Base-by-base conservation (phyloP, 306 rosid species). In the Sicyos baderoa region DNA sequence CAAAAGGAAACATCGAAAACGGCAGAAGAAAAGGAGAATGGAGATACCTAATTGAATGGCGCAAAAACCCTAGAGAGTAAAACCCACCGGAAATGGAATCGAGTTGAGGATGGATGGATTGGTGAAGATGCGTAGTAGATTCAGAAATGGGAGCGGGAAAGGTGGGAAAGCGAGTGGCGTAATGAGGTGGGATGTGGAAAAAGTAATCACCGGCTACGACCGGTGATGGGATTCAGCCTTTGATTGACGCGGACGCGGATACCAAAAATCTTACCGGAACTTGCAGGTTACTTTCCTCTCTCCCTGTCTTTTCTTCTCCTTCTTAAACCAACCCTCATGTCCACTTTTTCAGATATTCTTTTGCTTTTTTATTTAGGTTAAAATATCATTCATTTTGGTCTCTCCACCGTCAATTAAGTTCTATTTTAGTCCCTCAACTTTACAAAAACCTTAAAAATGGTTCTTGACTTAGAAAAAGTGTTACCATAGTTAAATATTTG, bases 181-280 rank as follows among this genome's bases (percentile, higher is more conserved):
- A 61, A 35, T 35, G 25, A 0, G 68, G 50, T 61, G 68, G 68
- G 68, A 61, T 37, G 50, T 61, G 50, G 23, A 17, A 73, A 81
- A 77, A 63, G 78, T 76, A 47, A 45, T 32, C 60, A 78, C 85
- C 84, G 66, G 73, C 14, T 1, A 18, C 0, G 65, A 32, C 48
- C 19, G 35, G 32, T 18, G 50, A 47, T 19, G 70, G 51, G 53
- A 4, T 56, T 56, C 35, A 50, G 55, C 16, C 29, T 61, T 55
- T 19, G 5, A 9, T 50, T 22, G 37, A 61, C 27, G 48, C 67
- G 48, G 49, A 68, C 74, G 83, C 79, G 77, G 77, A 21, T 77
- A 77, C 76, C 81, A 63, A 76, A 73, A 48, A 21, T 65, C 71
- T 65, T 21, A 44, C 52, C 18, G 35, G 54, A 19, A 64, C 12